A percentile compares a stretch with the other conserved stretches of the same genome.
Conservation (phyloP, 2,329 filamentous ascomycete species). For the Sporothrix mexicana region DNA sequence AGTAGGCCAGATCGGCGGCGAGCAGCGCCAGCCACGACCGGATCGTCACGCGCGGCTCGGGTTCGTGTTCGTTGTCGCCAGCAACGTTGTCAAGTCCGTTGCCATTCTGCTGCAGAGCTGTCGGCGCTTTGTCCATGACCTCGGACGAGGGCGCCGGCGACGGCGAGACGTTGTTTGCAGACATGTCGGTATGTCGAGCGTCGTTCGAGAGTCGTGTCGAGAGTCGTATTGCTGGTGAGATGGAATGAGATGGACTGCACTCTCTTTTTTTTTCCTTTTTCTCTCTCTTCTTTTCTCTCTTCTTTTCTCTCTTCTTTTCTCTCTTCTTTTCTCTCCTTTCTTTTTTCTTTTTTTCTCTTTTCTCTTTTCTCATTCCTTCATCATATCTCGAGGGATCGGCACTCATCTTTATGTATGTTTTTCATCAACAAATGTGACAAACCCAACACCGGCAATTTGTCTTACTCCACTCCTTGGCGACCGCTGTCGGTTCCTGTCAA, state of each 20-base stretch:
- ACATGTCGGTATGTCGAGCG: neutral
- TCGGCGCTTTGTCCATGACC: neutral
- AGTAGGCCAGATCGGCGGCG: neutral
- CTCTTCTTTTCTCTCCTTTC: no score
- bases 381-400: neutral
- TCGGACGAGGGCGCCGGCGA: neutral
- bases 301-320: no score
- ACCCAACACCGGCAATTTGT: neutral
- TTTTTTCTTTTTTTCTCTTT: no score
- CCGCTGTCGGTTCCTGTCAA: no score
- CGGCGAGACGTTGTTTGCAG: neutral
- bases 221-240: no score
- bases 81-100: neutral
- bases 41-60: neutral
- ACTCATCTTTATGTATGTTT: neutral
- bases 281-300: no score
- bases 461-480: slow-evolving; percentile 2
- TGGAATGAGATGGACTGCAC: no score
- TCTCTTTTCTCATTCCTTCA: neutral
- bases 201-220: neutral
- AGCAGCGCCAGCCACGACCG: neutral
- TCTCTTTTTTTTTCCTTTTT: no score
- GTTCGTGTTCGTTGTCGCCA: neutral
- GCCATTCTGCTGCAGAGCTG: neutral
- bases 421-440: neutral